A percentile compares a stretch with the other conserved stretches of the same genome.
phyloP scores from a whole-genome alignment of 2,329 filamentous ascomycete species.

The Xenoacremonium recifei region DNA sequence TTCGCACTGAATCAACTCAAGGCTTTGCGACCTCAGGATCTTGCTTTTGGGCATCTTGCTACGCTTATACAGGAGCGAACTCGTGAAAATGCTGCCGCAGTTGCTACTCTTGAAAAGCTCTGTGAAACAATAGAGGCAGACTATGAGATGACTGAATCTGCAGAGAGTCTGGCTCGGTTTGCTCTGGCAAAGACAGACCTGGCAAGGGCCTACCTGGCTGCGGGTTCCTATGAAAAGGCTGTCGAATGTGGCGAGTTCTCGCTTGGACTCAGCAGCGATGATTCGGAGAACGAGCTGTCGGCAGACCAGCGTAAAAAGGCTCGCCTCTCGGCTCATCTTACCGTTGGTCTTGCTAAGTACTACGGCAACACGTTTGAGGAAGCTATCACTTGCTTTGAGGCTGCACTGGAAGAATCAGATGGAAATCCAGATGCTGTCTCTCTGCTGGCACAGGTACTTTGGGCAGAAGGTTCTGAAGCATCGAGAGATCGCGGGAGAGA shows the following conservation, averaged over 20 bases:
- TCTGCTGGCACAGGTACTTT: conserved; percentile 85
- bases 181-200: conserved; percentile 84
- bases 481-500: conserved; percentile 75
- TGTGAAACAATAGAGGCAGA: conserved; percentile 72
- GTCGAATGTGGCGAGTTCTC: conserved; percentile 79
- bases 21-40: conserved; percentile 66
- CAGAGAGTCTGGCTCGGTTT: conserved; percentile 70
- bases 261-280: conserved; percentile 73
- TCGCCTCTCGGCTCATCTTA: conserved; percentile 81
- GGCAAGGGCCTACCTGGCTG: conserved; percentile 76
- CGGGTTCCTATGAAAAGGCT: conserved; percentile 63
- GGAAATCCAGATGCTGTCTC: conserved; percentile 82
- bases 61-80: conserved; percentile 81
- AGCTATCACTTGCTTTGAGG: conserved; percentile 76
- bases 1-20: conserved; percentile 85
- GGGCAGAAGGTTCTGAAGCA: conserved; percentile 78
- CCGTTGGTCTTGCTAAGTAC: conserved; percentile 80
- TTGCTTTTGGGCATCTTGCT: conserved; percentile 73
- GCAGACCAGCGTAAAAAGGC: conserved; percentile 65
- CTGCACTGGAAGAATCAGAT: conserved; percentile 73
- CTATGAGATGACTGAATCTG: conserved; percentile 81
- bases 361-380: conserved; percentile 63
- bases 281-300: conserved; percentile 64
- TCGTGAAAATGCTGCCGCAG: conserved; percentile 63
- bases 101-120: conserved; percentile 62